phyloP scores from a whole-genome alignment of 495 filamentous ascomycete genomes.

The Astrocystis sublimbata region DNA sequence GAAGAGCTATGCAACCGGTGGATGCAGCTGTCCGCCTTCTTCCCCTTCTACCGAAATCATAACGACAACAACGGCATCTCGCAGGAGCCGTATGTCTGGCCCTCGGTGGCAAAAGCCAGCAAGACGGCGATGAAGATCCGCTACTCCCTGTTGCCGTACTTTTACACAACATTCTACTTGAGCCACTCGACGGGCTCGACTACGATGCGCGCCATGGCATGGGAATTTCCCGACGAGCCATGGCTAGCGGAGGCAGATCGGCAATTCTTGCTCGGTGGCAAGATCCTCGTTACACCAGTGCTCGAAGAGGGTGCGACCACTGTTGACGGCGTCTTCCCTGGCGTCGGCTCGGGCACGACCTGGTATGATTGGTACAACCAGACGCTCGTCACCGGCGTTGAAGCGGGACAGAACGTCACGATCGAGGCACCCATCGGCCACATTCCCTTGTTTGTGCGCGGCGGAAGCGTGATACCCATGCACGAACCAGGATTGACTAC shows the following conservation, averaged over 20 bases:
- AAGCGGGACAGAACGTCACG: conserved; percentile 65
- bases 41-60: conserved; percentile 89
- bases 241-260: conserved; percentile 64
- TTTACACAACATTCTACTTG: conserved; percentile 76
- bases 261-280: conserved; percentile 76
- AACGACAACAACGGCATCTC: conserved; percentile 61
- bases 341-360: conserved; percentile 56
- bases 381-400: conserved; percentile 48
- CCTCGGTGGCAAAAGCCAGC: conserved; percentile 64
- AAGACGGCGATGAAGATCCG: conserved; percentile 72
- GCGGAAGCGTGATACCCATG: conserved; percentile 66
- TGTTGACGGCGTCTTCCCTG: conserved; percentile 79
- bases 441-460: conserved; percentile 75
- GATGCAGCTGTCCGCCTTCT: conserved; percentile 86
- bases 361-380: conserved; percentile 88
- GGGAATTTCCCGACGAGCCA: conserved; percentile 82
- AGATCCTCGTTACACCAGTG: conserved; percentile 72
- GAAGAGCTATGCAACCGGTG: conserved; percentile 80
- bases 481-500: conserved; percentile 75
- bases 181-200: conserved; percentile 70
- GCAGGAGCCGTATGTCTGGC: conserved; percentile 81
- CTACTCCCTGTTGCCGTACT: conserved; percentile 73
- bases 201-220: conserved; percentile 77
- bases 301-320: conserved; percentile 63
- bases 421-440: conserved; percentile 75